Evolutionary conservation across 106 monocot genomes (phyloP).

Genomic region (Phalaenopsis aphrodite): DNA sequence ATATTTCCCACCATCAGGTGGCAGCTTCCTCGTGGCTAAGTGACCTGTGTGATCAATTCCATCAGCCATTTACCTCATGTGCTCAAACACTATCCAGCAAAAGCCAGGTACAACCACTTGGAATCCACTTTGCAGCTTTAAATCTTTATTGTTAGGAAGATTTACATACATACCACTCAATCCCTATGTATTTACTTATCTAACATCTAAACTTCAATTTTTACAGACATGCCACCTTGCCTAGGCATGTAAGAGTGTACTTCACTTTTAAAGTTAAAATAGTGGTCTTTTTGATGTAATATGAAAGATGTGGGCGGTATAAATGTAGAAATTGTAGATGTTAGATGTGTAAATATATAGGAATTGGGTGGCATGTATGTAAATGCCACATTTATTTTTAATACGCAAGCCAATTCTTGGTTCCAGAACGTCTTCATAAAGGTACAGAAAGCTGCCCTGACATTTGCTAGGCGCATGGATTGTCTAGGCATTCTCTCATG

Average conservation of each 20-base stretch:
- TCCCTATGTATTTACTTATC: no score
- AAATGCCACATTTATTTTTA: no score
- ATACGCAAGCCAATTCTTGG: no score
- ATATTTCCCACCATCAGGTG: conserved; percentile 29
- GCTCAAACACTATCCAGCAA: conserved; percentile 22
- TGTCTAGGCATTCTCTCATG: conserved; percentile 5
- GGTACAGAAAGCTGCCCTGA: conserved; percentile 62
- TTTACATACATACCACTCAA: no score
- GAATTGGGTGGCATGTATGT: no score
- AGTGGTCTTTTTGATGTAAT: no score
- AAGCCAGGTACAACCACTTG: conserved; percentile 28
- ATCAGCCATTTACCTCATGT: conserved; percentile 17
- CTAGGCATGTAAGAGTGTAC: no score
- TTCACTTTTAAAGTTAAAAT: no score
- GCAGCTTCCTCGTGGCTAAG: conserved; percentile 79
- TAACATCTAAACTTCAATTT: neutral
- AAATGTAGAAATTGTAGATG: no score
- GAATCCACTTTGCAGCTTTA: neutral
- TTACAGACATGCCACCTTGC: neutral
- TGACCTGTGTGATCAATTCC: conserved; percentile 67
- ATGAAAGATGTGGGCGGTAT: no score
- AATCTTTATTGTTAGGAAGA: neutral
- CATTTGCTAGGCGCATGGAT: conserved; percentile 35
- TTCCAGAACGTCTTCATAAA: no score
- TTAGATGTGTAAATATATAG: no score